Conservation (phyloP, 2,329 filamentous ascomycete genomes). For the Scedosporium boydii region DNA sequence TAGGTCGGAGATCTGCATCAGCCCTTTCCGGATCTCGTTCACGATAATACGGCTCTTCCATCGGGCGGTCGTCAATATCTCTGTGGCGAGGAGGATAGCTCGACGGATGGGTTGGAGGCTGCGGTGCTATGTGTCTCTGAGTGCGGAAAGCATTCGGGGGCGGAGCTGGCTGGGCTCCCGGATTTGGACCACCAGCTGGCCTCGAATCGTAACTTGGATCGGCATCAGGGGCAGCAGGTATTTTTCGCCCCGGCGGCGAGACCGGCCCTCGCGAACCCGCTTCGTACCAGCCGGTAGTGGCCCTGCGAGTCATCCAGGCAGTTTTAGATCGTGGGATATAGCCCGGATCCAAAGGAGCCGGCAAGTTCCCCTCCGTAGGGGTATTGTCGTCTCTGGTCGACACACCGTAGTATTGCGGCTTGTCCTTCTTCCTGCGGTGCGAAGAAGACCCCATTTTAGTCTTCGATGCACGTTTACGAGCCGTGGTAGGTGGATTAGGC, state of each 20-base stretch:
- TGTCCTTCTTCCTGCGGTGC: background rate
- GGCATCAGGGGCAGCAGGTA: background rate
- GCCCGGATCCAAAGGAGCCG: background rate
- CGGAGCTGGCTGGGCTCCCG: background rate
- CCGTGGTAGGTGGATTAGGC: background rate
- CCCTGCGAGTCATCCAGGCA: background rate
- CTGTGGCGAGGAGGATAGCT: background rate
- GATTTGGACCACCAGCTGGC: background rate
- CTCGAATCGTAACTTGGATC: background rate
- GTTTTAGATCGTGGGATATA: background rate
- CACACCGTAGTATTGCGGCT: conserved; percentile 2
- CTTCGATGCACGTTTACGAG: background rate
- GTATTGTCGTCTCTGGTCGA: background rate
- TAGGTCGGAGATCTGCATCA: background rate
- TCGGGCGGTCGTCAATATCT: background rate
- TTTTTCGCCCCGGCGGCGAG: background rate
- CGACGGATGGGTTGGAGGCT: background rate
- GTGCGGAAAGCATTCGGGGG: background rate
- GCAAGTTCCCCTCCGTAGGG: background rate
- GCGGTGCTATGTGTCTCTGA: background rate
- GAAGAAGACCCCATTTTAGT: background rate
- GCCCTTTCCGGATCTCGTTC: background rate
- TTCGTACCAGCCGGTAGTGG: conserved; percentile 2
- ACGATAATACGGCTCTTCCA: background rate
- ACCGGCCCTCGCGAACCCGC: background rate